Evolutionary conservation across 2,329 filamentous ascomycete genomes (phyloP).

Genomic region (Polytolypa hystricis): DNA sequence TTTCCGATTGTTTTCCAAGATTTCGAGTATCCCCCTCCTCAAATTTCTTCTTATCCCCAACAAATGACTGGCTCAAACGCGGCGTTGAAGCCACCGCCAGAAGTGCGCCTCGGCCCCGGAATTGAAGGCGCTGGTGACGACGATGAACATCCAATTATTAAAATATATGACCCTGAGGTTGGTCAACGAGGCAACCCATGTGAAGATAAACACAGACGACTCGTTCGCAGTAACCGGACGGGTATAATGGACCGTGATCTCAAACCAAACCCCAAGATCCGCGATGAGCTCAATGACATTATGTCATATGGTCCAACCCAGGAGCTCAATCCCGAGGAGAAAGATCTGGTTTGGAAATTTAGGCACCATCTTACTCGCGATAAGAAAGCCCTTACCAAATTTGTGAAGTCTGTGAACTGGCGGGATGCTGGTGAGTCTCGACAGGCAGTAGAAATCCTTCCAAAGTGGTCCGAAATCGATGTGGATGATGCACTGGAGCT

Average conservation of each 20-base stretch:
- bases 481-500: constrained; percentile 93
- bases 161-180: constrained; percentile 88
- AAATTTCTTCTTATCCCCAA: constrained; percentile 63
- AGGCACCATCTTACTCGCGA: constrained; percentile 87
- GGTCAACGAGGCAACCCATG: constrained; percentile 84
- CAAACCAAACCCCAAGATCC: constrained; percentile 89
- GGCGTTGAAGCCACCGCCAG: constrained; percentile 66
- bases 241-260: constrained; percentile 91
- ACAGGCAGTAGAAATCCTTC: constrained; percentile 79
- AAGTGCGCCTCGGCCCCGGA: constrained; percentile 81
- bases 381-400: constrained; percentile 87
- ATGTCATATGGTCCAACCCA: constrained; percentile 90
- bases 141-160: constrained; percentile 51
- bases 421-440: constrained; percentile 71
- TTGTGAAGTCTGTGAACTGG: constrained; percentile 97
- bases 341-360: constrained; percentile 96
- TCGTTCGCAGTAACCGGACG: constrained; percentile 85
- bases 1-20: constrained; percentile 93
- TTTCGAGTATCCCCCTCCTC: constrained; percentile 78
- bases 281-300: constrained; percentile 85
- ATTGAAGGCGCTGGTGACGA: constrained; percentile 58
- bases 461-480: constrained; percentile 93
- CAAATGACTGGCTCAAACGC: constrained; percentile 56
- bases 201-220: constrained; percentile 83
- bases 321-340: constrained; percentile 76